These are phyloP conservation scores for Combretum micranthum DNA, from an alignment of 345 rosid genomes.

Conservation along the genomic window DNA sequence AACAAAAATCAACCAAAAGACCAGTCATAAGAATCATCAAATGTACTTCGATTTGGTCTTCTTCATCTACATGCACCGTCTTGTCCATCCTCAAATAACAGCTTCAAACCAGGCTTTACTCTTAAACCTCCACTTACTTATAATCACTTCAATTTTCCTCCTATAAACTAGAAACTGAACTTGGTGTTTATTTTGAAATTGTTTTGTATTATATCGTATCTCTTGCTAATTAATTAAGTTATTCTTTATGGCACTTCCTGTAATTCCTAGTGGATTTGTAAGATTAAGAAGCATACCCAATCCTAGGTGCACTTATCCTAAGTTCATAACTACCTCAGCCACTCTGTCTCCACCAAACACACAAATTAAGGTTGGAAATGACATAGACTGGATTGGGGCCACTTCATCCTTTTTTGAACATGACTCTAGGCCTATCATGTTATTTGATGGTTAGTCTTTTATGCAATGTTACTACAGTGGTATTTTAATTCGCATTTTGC, in stretches of 20 bases:
- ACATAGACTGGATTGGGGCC: constrained; percentile 45
- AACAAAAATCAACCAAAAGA: too few relatives aligned
- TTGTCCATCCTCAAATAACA: too few relatives aligned
- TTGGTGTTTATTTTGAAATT: neutral
- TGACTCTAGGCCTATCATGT: constrained; percentile 80
- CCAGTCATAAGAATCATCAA: too few relatives aligned
- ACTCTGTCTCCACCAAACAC: constrained; percentile 24
- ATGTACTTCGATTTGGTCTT: too few relatives aligned
- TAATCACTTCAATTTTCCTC: too few relatives aligned
- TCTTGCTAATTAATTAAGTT: too few relatives aligned
- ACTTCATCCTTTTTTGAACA: constrained; percentile 60
- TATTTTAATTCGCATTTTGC: neutral
- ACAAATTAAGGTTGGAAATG: neutral
- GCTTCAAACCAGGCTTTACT: too few relatives aligned
- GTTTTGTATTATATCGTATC: too few relatives aligned
- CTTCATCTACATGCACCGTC: too few relatives aligned
- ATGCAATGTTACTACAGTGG: neutral
- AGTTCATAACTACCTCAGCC: constrained; percentile 25
- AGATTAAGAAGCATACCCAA: constrained; percentile 13
- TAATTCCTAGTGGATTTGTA: constrained; percentile 31
- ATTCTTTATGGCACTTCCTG: constrained; percentile 34
- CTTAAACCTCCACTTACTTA: too few relatives aligned
- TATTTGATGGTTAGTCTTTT: constrained; percentile 61
- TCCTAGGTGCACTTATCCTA: constrained; percentile 13
- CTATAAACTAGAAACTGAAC: too few relatives aligned